Evolutionary conservation across 1,284 basidiomycete species (phyloP).

Genomic region (Paramarasmius palmivorus): DNA sequence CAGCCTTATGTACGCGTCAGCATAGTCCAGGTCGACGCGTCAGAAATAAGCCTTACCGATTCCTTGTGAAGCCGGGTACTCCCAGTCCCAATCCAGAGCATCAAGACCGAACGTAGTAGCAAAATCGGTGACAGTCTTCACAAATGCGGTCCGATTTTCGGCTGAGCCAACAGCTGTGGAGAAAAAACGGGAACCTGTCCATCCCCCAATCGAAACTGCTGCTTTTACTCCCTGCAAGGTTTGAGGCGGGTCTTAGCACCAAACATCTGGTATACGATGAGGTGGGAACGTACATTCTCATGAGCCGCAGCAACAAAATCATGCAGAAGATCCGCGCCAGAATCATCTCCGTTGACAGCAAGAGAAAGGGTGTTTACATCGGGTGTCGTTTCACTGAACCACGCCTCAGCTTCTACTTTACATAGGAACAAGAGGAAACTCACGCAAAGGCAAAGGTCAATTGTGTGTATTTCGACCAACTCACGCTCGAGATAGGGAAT

Average conservation of each 20-base stretch:
- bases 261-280: neutral
- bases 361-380: neutral
- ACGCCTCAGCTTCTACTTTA: neutral
- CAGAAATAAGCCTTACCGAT: slow-evolving; percentile 26
- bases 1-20: slow-evolving; percentile 24
- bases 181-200: slow-evolving; percentile 62
- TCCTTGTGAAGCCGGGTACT: slow-evolving; percentile 61
- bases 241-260: neutral
- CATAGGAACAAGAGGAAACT: neutral
- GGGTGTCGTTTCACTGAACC: neutral
- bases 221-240: slow-evolving; percentile 50
- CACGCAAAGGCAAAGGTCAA: slow-evolving; percentile 14
- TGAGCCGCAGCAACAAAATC: slow-evolving; percentile 11
- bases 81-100: slow-evolving; percentile 75
- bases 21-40: too few species aligned
- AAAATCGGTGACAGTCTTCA: slow-evolving; percentile 52
- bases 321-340: slow-evolving; percentile 4
- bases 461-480: slow-evolving; percentile 15
- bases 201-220: slow-evolving; percentile 71
- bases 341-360: neutral
- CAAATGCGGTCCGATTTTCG: slow-evolving; percentile 54
- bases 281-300: slow-evolving; percentile 8
- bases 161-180: slow-evolving; percentile 54
- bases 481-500: slow-evolving; percentile 7
- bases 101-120: slow-evolving; percentile 58